Percentiles rank a stretch among this genome's conserved stretches.
Conservation (phyloP, 352 stramenopile genomes). For the Globisporangium sylvaticum region DNA sequence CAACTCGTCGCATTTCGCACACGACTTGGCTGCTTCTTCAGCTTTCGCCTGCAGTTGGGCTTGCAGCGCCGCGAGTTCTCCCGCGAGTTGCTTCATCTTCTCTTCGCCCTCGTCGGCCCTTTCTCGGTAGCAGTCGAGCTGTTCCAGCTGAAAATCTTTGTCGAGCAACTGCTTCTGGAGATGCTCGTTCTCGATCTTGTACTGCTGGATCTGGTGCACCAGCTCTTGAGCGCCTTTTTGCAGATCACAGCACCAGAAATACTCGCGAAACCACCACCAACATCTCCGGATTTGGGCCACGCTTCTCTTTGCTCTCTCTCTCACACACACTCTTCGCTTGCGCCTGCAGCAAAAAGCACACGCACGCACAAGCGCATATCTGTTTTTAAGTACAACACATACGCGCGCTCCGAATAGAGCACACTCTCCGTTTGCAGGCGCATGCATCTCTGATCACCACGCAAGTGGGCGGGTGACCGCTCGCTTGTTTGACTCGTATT, state of each 20-base stretch:
- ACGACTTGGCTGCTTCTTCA: conserved; percentile 30
- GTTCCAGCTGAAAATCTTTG: conserved; percentile 63
- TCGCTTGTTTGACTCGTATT: too few relatives aligned
- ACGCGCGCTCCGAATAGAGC: not conserved
- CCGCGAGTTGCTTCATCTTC: conserved; percentile 29
- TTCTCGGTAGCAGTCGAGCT: conserved; percentile 41
- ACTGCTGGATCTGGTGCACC: conserved; percentile 49
- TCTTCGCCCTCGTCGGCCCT: conserved; percentile 46
- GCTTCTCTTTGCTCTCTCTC: not conserved
- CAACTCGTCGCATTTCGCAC: conserved; percentile 37
- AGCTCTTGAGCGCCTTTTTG: conserved; percentile 31
- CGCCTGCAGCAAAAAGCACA: not conserved
- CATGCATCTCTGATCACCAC: not conserved
- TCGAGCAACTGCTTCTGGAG: conserved; percentile 64
- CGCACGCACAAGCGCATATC: not conserved
- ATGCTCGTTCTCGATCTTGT: conserved; percentile 74
- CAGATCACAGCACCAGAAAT: not conserved
- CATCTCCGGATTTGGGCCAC: not conserved
- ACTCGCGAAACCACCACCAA: conserved; percentile 2
- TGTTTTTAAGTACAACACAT: not conserved
- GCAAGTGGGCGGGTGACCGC: too few relatives aligned
- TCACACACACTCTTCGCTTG: not conserved
- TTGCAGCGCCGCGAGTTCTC: conserved; percentile 29
- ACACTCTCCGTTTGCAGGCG: not conserved
- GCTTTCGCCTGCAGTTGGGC: conserved; percentile 31